Conservation (phyloP, 257 asterid species). For the Solanum virginianum region DNA sequence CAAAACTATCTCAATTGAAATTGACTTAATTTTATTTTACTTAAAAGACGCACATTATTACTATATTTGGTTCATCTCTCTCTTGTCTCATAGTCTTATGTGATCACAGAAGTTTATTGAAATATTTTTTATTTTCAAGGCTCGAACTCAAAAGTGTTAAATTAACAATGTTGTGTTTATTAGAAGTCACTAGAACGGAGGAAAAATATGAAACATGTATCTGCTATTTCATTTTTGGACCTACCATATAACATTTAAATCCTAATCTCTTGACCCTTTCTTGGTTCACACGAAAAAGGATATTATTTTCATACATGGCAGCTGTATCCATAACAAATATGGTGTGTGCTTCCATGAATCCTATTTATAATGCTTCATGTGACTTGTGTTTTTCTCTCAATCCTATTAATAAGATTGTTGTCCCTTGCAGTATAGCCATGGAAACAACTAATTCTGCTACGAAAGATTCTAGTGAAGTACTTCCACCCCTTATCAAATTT, state of each 20-base stretch:
- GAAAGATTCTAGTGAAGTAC: slow-evolving; percentile 3
- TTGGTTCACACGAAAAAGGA: background rate
- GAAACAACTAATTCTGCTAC: slow-evolving; percentile 5
- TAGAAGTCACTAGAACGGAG: background rate
- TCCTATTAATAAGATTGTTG: background rate
- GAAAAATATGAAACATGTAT: background rate
- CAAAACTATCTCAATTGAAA: background rate
- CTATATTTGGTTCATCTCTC: background rate
- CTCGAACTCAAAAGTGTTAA: too few relatives aligned
- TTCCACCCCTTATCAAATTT: slow-evolving; percentile 40
- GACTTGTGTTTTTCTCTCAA: background rate
- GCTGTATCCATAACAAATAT: slow-evolving; percentile 8
- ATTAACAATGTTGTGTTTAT: background rate
- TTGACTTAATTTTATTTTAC: background rate
- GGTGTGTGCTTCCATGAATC: slow-evolving; percentile 3
- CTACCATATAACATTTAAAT: background rate
- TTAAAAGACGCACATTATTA: background rate
- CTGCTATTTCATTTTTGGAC: background rate
- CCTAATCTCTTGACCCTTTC: background rate
- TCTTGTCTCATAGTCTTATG: background rate
- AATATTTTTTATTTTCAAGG: too few relatives aligned
- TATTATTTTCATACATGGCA: slow-evolving; percentile 6
- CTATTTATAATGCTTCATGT: background rate
- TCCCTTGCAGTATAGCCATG: slow-evolving; percentile 6
- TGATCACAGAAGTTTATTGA: background rate